A percentile compares a stretch with the other conserved stretches of the same genome.
phyloP scores from a whole-genome alignment of 202 grass and related monocot genomes.

The Brachypodium distachyon region DNA sequence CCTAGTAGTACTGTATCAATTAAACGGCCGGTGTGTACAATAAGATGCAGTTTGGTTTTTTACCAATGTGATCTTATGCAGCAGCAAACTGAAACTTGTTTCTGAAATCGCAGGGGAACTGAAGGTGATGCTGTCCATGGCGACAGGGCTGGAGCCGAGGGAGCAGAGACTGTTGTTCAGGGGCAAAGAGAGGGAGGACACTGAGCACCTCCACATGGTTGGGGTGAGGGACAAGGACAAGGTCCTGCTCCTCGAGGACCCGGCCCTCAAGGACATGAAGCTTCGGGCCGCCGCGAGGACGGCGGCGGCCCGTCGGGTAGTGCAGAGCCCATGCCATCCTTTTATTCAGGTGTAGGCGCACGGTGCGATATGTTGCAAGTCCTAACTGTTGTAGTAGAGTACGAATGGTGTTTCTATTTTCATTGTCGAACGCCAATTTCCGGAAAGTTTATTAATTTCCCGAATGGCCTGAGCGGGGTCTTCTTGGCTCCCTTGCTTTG shows the following conservation, averaged over 20 bases:
- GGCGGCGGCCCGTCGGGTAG: neutral
- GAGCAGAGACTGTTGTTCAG: slow-evolving; percentile 97
- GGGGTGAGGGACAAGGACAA: slow-evolving; percentile 91
- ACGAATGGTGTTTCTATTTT: neutral
- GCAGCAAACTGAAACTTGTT: neutral
- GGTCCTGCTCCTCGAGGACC: slow-evolving; percentile 75
- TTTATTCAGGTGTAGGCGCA: slow-evolving; percentile 34
- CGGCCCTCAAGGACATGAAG: slow-evolving; percentile 79
- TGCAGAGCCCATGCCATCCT: slow-evolving; percentile 23
- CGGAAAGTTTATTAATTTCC: slow-evolving; percentile 31
- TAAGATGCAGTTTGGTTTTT: neutral
- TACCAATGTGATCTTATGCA: neutral
- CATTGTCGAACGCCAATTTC: neutral
- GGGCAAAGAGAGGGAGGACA: slow-evolving; percentile 87
- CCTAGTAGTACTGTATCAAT: too few species aligned
- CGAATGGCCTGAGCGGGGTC: slow-evolving; percentile 7
- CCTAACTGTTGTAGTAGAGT: slow-evolving; percentile 19
- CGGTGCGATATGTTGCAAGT: fast-evolving
- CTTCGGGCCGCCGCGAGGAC: slow-evolving; percentile 33
- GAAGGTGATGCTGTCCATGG: slow-evolving; percentile 62
- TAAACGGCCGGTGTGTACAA: neutral
- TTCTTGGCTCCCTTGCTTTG: slow-evolving; percentile 7
- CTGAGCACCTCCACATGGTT: slow-evolving; percentile 84
- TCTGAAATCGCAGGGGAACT: slow-evolving; percentile 51
- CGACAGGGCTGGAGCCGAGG: slow-evolving; percentile 66